Evolutionary conservation across 2,329 filamentous ascomycete genomes (phyloP).

Genomic region (Verticillium klebahnii): DNA sequence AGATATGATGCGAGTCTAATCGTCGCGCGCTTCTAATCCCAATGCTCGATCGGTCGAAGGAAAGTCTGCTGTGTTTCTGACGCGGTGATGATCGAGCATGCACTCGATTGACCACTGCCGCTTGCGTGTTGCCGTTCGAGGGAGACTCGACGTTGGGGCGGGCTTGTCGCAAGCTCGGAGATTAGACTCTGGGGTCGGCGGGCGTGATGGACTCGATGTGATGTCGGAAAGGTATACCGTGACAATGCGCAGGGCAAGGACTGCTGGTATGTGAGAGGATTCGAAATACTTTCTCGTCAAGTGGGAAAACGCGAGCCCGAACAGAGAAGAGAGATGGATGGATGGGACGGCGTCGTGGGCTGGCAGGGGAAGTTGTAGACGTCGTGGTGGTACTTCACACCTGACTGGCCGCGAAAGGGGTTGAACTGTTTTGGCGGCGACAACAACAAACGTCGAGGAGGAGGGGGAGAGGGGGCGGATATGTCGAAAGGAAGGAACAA

Average conservation of each 20-base stretch:
- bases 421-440: background rate
- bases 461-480: background rate
- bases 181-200: background rate
- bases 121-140: background rate
- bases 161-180: background rate
- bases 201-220: background rate
- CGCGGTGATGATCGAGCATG: background rate
- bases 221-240: background rate
- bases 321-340: background rate
- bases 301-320: background rate
- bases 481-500: background rate
- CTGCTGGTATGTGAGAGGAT: background rate
- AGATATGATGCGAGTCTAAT: background rate
- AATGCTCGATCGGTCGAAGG: background rate
- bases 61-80: conserved; percentile 1
- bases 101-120: background rate
- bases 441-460: background rate
- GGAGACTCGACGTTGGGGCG: background rate
- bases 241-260: background rate
- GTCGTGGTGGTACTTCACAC: background rate
- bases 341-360: background rate
- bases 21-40: background rate
- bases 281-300: background rate
- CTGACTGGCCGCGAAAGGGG: background rate
- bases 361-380: background rate